Base-by-base conservation (phyloP, 306 rosid species). In the Fragaria ananassa region DNA sequence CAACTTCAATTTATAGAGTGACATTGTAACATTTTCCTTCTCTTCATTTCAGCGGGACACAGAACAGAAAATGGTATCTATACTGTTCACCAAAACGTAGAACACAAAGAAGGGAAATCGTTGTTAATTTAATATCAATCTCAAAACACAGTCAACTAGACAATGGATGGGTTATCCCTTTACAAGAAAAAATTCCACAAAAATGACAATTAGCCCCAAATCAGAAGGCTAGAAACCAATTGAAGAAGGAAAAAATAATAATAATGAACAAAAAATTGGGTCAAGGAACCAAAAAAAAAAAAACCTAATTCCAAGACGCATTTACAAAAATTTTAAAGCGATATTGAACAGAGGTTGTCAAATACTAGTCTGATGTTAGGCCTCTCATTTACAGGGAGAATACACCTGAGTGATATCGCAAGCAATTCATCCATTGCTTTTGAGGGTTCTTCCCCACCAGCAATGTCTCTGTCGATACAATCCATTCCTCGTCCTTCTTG, bases 381-480 rank as follows among this genome's bases (percentile, higher is more conserved):
- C 95, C 98, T 95, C 84, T 95, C 98, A 90, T 92, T 83, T 90
- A 92, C 98, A 79, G 97, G 93, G 79, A 85, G 97, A 85, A 95
- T 95, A 88, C 98, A 95, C 92, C 88, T 82, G 74, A 92, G 91
- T 45, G 98, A 88, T 75, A 89, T 80, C 39, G 87, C 93, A 78
- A 95, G 93, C 86, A 92, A 78, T 68, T 86, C 91, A 25, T 90
- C 97, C 97, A 95, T 92, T 71, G 88, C 93, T 78, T 85, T 83
- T 13, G 88, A 78, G 75, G 93, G 91, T 75, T 92, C 98, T 81
- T 89, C 95, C 60, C 93, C 96, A 41, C 96, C 89, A 14, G 91
- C 89, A 64, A 95, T 92, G 84, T 95, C 98, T 81, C 96, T 81
- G 90, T 95, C 98, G 45, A 92, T 80, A 80, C 98, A 92, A 80